These are phyloP conservation scores for Heracleum sosnowskyi DNA, from an alignment of 129 eudicot species.

Conservation along the genomic window DNA sequence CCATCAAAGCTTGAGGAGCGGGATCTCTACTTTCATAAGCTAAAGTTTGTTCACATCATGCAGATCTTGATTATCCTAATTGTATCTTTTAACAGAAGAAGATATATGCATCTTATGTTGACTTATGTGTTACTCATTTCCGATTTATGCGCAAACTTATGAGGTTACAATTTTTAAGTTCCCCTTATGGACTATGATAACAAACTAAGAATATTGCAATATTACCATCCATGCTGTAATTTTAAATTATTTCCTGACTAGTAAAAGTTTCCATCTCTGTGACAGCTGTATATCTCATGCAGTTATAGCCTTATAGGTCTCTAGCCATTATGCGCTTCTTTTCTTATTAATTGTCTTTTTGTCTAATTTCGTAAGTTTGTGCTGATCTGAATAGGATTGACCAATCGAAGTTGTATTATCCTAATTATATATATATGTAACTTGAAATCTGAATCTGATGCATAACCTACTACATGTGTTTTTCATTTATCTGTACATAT, in stretches of 20 bases:
- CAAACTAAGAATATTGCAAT: not conserved
- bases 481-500: not conserved
- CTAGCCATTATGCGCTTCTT: not conserved
- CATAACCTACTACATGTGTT: not conserved
- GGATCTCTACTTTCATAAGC: slow-evolving; percentile 92
- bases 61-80: not conserved
- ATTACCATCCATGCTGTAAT: not conserved
- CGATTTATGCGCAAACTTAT: not conserved
- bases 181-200: not conserved
- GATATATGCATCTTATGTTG: not conserved
- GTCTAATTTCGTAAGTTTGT: not conserved
- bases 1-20: slow-evolving; percentile 98
- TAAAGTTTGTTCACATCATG: slow-evolving; percentile 45
- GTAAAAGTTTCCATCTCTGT: not conserved
- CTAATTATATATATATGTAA: not conserved
- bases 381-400: not conserved
- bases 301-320: too few species aligned
- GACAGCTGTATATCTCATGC: not conserved
- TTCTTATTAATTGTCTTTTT: not conserved
- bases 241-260: too few species aligned
- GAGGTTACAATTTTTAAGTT: not conserved
- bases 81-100: not conserved
- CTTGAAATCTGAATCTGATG: not conserved
- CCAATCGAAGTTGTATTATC: not conserved
- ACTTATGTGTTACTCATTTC: not conserved